Base-by-base conservation (phyloP, 306 rosid genomes). In the Astragalus glycyphyllos region DNA sequence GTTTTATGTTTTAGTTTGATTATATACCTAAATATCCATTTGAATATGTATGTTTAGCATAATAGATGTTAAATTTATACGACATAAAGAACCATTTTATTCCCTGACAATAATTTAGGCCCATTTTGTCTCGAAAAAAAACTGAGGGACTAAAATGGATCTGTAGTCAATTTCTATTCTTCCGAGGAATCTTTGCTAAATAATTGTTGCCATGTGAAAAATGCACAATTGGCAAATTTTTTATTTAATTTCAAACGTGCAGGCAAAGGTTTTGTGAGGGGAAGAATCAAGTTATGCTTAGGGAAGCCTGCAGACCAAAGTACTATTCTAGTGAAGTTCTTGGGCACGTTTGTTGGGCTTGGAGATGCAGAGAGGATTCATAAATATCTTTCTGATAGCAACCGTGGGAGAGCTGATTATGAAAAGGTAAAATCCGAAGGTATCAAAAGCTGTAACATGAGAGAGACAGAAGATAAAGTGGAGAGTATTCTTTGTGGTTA, bases 241-340 rank as follows among this genome's bases (percentile, higher is more conserved):
- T 17, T 17, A 10, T 40, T 69, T 58, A 46, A 15, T 34, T 69
- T 70, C 55, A 46, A 49, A 74, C 57, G 75, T 83, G 60, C 90
- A 90, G 98, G 90, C 68, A 90, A 90, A 75, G 97, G 92, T 72
- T 81, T 90, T 58, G 87, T 86, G 41, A 84, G 83, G 75, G 97
- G 97, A 79, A 82, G 98, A 79, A 84, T 94, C 80, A 94, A 80
- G 55, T 17, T 83, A 47, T 76, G 84, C 84, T 56, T 83, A 69
- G 87, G 87, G 69, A 84, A 77, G 78, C 87, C 87, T 10, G 84
- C 87, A 9, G 87, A 84, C 61, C 87, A 84, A 63, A 84, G 87
- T 60, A 41, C 75, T 73, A 54, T 80, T 58, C 75, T 84, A 80
- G 87, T 84, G 80, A 84, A 84, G 67, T 84, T 80, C 65, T 70